phyloP scores from a whole-genome alignment of 176 grass and related monocot genomes.

The Hordeum vulgare region DNA sequence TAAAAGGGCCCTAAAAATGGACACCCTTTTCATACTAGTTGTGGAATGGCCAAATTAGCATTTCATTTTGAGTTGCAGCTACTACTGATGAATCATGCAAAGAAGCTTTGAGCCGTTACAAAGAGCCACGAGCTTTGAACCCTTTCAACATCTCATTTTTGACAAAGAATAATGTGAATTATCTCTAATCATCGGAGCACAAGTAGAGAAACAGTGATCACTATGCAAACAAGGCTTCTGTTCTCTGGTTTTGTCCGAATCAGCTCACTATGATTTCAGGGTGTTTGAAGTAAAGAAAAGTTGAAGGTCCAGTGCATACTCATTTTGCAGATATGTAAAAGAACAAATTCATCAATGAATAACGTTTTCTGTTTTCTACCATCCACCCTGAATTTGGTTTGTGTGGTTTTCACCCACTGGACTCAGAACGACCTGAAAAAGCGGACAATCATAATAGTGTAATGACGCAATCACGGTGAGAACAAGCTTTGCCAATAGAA shows the following conservation, averaged over 20 bases:
- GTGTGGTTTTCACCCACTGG: too few relatives aligned
- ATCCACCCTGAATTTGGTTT: too few relatives aligned
- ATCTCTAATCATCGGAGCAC: slow-evolving; percentile 23
- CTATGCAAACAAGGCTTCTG: neutral
- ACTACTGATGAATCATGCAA: neutral
- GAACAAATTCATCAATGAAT: too few relatives aligned
- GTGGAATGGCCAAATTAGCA: neutral
- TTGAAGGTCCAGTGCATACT: neutral
- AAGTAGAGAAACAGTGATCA: slow-evolving; percentile 20
- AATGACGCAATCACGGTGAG: too few relatives aligned
- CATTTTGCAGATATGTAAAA: too few relatives aligned
- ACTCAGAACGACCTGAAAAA: too few relatives aligned
- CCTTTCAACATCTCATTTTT: neutral
- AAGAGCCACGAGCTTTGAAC: neutral
- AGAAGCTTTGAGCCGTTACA: neutral
- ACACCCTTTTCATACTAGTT: neutral
- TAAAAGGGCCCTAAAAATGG: neutral
- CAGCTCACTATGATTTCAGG: too few relatives aligned
- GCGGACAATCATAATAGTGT: too few relatives aligned
- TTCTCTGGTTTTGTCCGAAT: too few relatives aligned
- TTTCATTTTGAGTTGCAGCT: neutral
- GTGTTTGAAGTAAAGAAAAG: too few relatives aligned
- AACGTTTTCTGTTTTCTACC: too few relatives aligned
- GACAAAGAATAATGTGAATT: neutral
- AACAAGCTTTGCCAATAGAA: too few relatives aligned